A percentile compares a stretch with the other conserved stretches of the same genome.
Conservation (phyloP, 2,329 filamentous ascomycete species). For the Fusarium sarcochroum region DNA sequence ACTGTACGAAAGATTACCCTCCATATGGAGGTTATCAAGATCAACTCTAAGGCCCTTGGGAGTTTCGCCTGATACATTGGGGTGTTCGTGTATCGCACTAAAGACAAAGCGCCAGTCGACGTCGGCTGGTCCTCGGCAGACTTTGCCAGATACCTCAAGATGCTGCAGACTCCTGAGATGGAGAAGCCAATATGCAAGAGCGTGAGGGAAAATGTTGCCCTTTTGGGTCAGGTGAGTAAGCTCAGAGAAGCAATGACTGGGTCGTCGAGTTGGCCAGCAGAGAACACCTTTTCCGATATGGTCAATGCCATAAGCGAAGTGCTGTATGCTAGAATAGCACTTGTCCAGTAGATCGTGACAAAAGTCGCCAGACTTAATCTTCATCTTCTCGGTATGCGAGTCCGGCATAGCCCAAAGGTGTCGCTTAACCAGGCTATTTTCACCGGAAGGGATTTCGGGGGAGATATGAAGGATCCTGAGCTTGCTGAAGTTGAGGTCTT, state of each 20-base stretch:
- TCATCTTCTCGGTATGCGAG: not conserved
- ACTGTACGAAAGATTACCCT: fast-evolving
- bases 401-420: not conserved
- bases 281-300: not conserved
- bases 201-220: no score
- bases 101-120: not conserved
- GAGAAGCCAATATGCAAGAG: not conserved
- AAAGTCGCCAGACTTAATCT: not conserved
- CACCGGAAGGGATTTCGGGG: not conserved
- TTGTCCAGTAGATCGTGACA: not conserved
- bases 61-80: not conserved
- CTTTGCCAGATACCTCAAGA: not conserved
- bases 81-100: not conserved
- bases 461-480: no score
- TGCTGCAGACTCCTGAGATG: not conserved
- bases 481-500: not conserved
- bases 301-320: not conserved
- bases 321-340: not conserved
- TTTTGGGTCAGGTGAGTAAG: no score
- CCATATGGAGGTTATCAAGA: fast-evolving
- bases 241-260: not conserved
- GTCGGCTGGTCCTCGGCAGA: no score
- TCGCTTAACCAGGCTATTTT: not conserved
- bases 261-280: not conserved
- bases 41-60: not conserved